Evolutionary conservation across 2,329 filamentous ascomycete genomes (phyloP).

Genomic region (Elsinoe arachidis): DNA sequence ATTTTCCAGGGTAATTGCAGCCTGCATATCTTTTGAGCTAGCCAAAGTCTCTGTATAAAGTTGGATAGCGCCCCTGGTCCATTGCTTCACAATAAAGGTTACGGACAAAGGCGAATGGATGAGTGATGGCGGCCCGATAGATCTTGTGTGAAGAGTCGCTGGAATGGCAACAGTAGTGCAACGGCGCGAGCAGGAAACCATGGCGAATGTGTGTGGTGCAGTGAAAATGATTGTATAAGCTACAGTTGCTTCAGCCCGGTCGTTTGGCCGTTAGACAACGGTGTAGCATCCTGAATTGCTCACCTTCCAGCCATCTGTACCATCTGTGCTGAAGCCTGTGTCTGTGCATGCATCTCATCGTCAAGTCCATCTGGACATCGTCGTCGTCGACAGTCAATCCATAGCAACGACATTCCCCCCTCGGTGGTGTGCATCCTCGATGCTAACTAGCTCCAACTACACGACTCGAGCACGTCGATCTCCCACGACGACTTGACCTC

Average conservation of each 20-base stretch:
- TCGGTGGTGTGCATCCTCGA: not conserved
- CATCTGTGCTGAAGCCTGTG: not conserved
- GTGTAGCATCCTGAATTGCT: constrained; percentile 1
- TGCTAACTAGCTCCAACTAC: not conserved
- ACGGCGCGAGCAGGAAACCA: not conserved
- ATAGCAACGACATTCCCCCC: not conserved
- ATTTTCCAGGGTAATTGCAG: not conserved
- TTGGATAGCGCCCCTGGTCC: not conserved
- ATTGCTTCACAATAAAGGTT: not conserved
- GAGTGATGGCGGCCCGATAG: not conserved
- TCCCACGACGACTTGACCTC: not conserved
- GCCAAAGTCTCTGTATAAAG: not conserved
- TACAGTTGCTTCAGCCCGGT: constrained; percentile 1
- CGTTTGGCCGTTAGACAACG: not conserved
- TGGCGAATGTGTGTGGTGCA: not conserved
- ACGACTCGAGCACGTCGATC: constrained; percentile 10
- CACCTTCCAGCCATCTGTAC: constrained; percentile 4
- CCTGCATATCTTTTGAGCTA: not conserved
- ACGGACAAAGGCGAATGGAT: not conserved
- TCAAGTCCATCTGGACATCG: not conserved
- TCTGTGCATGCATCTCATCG: not conserved
- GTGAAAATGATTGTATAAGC: not conserved
- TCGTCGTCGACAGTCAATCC: too few species aligned
- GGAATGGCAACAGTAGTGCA: not conserved
- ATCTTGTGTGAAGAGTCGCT: not conserved